A percentile compares a stretch with the other conserved stretches of the same genome.
phyloP scores from a whole-genome alignment of 2,329 filamentous ascomycete species.

The Penicillium vulpinum region DNA sequence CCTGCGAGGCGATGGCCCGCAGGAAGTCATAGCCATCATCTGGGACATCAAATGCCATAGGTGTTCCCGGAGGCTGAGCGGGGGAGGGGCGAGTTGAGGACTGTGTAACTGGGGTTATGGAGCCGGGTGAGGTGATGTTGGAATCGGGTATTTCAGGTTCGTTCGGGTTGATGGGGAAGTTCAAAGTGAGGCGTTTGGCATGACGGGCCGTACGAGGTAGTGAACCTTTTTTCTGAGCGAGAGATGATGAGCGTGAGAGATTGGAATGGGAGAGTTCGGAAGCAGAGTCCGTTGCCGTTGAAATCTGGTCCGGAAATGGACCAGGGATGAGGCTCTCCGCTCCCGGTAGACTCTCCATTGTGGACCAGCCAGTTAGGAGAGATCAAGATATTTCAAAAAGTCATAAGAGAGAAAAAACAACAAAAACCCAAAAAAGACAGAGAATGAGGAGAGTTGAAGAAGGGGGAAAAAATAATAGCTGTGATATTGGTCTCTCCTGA shows the following conservation, averaged over 20 bases:
- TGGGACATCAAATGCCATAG: constrained; percentile 31
- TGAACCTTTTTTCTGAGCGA: constrained; percentile 31
- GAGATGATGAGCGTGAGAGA: constrained; percentile 11
- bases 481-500: constrained; percentile 11
- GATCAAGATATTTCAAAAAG: constrained; percentile 5
- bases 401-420: not conserved
- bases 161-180: constrained; percentile 46
- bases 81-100: constrained; percentile 36
- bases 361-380: constrained; percentile 30
- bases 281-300: constrained; percentile 16
- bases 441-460: not conserved
- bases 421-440: not conserved
- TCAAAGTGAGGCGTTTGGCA: constrained; percentile 48
- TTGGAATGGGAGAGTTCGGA: constrained; percentile 9
- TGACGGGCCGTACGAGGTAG: constrained; percentile 41
- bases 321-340: constrained; percentile 28
- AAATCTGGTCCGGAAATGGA: constrained; percentile 31
- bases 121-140: constrained; percentile 30
- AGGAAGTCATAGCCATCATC: constrained; percentile 69
- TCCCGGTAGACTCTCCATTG: constrained; percentile 37
- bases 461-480: constrained; percentile 7
- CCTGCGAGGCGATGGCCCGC: constrained; percentile 86
- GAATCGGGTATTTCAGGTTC: constrained; percentile 22
- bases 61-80: constrained; percentile 28
- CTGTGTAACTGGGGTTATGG: constrained; percentile 36